Base-by-base conservation (phyloP, 2,329 filamentous ascomycete genomes). In the Claviceps sp. region DNA sequence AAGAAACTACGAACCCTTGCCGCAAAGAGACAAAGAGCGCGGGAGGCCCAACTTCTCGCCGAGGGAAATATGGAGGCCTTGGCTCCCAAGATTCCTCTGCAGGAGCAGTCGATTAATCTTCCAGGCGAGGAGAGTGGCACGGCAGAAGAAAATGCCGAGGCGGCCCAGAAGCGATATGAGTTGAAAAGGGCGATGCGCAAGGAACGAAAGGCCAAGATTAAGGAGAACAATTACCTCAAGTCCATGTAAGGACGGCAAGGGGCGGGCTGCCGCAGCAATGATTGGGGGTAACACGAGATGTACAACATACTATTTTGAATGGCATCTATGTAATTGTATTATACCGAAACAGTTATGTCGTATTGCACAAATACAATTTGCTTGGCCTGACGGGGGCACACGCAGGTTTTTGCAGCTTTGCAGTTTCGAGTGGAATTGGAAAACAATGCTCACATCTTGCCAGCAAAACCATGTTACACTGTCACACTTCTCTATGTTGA, bases 141-240 rank as follows among this genome's bases (percentile, higher is more conserved):
- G 24, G 56, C 71, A 22, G 64, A 66, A 51, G 70, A 74, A 48
- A 74, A 77, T 48, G 54, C 81, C 38, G 63, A 64, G 49, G 76
- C 77, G 38, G 68, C 64, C 10, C 61, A 66, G 34, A 72, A 78
- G 63, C 74, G 85, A 63, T 73, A 76, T 56, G 80, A 82, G 60
- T 71, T 90, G 61, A 84, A 75, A 58, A 78, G 75, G 69, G 82
- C 81, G 38, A 82, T 89, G 85, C 78, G 87, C 62, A 78, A 78
- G 65, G 85, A 89, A 72, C 75, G 87, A 64, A 80, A 84, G 69
- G 79, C 78, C 54, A 79, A 76, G 69, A 93, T 93, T 64, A 91
- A 90, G 80, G 87, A 93, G 74, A 71, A 70, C 64, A 93, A 93
- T 71, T 93, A 89, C 76, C 78, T 93, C 69, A 87, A 85, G 77